A percentile compares a stretch with the other conserved stretches of the same genome.
These are phyloP conservation scores for Ajuga chamaepitys DNA, from an alignment of 257 asterid genomes.

Conservation along the genomic window DNA sequence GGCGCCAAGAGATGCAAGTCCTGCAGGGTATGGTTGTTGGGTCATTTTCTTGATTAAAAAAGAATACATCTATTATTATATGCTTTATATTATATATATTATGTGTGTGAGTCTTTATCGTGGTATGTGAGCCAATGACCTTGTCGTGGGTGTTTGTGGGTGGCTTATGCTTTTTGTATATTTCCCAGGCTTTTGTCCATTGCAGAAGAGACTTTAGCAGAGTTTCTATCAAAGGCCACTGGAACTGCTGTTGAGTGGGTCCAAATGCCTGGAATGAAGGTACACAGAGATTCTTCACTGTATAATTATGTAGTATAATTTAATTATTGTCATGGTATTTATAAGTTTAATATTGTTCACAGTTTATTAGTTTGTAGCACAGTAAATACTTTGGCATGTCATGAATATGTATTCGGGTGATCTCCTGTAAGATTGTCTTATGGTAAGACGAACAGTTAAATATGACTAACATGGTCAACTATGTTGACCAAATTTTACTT, in stretches of 20 bases:
- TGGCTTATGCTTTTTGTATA: constrained; percentile 40
- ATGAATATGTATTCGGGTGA: constrained; percentile 8
- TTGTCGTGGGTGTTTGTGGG: constrained; percentile 41
- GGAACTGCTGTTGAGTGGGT: constrained; percentile 99
- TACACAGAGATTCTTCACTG: constrained; percentile 23
- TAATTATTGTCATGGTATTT: constrained; percentile 4
- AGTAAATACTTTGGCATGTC: not conserved
- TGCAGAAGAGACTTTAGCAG: constrained; percentile 96
- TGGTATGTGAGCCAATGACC: constrained; percentile 26
- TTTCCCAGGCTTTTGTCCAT: constrained; percentile 78
- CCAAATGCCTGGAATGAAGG: constrained; percentile 99
- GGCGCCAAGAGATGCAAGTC: constrained; percentile 95
- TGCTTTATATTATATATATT: not conserved
- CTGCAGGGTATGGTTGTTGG: constrained; percentile 79
- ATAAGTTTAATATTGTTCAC: constrained; percentile 7
- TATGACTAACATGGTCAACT: no score
- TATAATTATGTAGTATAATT: constrained; percentile 12
- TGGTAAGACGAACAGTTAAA: no score
- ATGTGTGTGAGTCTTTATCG: constrained; percentile 21
- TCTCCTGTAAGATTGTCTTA: no score
- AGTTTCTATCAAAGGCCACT: constrained; percentile 93
- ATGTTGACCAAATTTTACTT: no score
- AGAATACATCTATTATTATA: not conserved
- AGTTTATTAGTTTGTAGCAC: not conserved
- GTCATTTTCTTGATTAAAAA: constrained; percentile 45